Base-by-base conservation (phyloP, 208 protist genomes). In the Leishmania tropica region DNA sequence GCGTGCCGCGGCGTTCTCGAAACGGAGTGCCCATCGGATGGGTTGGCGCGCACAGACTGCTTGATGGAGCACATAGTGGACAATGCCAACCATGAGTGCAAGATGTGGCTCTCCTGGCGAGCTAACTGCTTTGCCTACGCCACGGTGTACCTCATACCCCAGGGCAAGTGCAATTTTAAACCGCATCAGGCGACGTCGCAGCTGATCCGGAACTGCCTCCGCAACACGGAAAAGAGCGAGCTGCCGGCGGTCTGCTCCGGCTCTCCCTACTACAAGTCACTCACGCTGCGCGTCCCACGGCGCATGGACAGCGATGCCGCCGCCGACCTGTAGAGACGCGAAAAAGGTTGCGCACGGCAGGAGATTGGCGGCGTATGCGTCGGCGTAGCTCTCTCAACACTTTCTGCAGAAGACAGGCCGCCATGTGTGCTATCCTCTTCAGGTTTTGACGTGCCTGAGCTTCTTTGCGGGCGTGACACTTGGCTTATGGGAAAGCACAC, bases 181-280 rank as follows among this genome's bases (percentile, higher is more conserved):
- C 7, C 47, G n/a, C 58, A 76, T 56, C 79, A 79, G 51, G 47
- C 54, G 37, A 79, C 78, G 56, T 45, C 81, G 24, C 35, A n/a
- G 58, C 67, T 67, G 35, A 74, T 80, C 53, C 85, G 85, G 2
- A 21, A 81, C 4, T 91, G 88, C 51, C 73, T 89, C 42, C 65
- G 74, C 19, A 65, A 31, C 17, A 75, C 73, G 37, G 79, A 85
- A n/a, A 79, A 54, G 53, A 58, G 37, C 1, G 45, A 84, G 73
- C 70, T 91, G 15, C 88, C 88, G 11, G 54, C 28, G 3, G 76
- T 75, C 40, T 91, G 88, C 73, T 45, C 54, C 21, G 45, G 75
- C 0, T 88, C 84, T 1, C 81, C 83, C 24, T 91, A 91, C 77
- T 91, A 87, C 83, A 76, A 72, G 40, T 89, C 85, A 4, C 75